Evolutionary conservation across 2,329 filamentous ascomycete genomes (phyloP), one percentile per base, ranked within the genome.

Genomic region (Penicillium sp.): DNA sequence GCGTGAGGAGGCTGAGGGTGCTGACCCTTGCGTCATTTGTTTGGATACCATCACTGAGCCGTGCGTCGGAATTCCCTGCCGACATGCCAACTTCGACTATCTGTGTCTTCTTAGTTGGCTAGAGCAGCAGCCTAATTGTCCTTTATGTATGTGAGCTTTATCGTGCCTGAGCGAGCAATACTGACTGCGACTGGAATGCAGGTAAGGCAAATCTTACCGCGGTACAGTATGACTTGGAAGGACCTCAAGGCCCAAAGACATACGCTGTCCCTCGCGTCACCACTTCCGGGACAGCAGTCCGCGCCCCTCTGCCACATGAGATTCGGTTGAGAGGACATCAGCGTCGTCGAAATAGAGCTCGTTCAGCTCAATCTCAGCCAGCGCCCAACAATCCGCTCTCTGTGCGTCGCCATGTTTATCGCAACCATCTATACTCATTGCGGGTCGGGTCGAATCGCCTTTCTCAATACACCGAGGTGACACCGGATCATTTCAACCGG

Each of bases 21-120:
- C 74, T 55, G 79, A 84, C 64, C 86, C 84, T 71, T 97, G 93
- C 76, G 92, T 96, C 65, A 95, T 98, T 75, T 98, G 93, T 76
- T 87, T 97, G 62, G 90, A 94, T 59, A 72, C 79, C 56, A 82
- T 97, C 70, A 86, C 87, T 10, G 91, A 95, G 69, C 79, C 85
- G 55, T 92, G 90, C 64, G 82, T 89, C 54, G 86, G 91, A 7
- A 79, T 84, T 22, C 93, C 93, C 7, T 98, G 93, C 80, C 84
- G 85, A 45, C 93, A 98, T 79, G 79, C 82, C 59, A 87, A 88
- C 67, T 97, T 96, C 74, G 93, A 97, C 80, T 96, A 93, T 72
- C 75, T 92, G 13, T 98, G 93, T 75, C 84, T 97, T 6, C 78
- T 89, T 25, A 93, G 84, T 76, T 97, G 94, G 93, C 81, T 96